Evolutionary conservation across 768 basidiomycete genomes (phyloP).

Genomic region (Cystobasidium tubakii): DNA sequence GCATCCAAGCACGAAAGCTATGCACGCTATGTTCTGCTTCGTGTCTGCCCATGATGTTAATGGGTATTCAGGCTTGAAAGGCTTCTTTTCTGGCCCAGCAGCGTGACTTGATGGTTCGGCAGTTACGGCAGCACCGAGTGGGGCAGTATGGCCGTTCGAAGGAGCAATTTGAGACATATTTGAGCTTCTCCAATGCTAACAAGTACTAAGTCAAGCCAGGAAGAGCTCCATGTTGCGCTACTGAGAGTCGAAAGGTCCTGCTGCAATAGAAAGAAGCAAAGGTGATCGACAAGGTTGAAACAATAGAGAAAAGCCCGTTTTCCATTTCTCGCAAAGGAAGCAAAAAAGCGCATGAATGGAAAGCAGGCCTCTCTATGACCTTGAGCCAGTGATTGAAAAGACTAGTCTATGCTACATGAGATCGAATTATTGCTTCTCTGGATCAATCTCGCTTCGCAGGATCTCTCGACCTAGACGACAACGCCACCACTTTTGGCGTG

Average conservation of each 20-base stretch:
- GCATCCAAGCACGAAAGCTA: slow-evolving; percentile 80
- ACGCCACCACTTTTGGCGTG: not conserved
- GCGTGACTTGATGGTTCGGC: not conserved
- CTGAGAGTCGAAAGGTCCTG: no score
- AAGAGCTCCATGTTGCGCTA: not conserved
- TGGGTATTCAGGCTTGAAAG: slow-evolving; percentile 11
- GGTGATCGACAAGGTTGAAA: no score
- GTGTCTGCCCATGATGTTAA: slow-evolving; percentile 52
- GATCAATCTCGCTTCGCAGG: slow-evolving; percentile 13
- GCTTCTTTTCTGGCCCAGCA: not conserved
- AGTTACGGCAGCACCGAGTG: not conserved
- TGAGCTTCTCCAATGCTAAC: not conserved
- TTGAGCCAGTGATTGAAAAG: no score
- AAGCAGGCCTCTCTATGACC: no score
- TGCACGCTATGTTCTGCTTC: slow-evolving; percentile 66
- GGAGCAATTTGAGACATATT: not conserved
- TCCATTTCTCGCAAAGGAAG: no score
- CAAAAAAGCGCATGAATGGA: no score
- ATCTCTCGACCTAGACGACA: not conserved
- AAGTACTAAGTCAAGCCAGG: not conserved
- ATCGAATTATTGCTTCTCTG: no score
- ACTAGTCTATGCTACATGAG: no score
- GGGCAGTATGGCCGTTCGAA: not conserved
- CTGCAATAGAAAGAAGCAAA: no score
- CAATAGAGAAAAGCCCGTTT: no score